Evolutionary conservation across 495 filamentous ascomycete species (phyloP), one percentile per base, ranked within the genome.

Genomic region (Aspergillus sclerotioniger): DNA sequence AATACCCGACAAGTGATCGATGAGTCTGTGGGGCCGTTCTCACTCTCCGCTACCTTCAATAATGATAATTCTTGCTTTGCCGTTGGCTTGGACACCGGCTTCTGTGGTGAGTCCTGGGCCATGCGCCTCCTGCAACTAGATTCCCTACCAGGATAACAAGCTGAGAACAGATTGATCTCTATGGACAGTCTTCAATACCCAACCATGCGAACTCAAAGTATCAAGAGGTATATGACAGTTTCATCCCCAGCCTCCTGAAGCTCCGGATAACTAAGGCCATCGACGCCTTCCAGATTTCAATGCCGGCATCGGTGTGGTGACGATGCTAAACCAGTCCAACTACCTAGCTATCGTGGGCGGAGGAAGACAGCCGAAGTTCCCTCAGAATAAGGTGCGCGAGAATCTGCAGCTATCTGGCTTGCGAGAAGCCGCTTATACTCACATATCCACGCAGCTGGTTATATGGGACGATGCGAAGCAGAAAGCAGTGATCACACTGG

Each of bases 381-480:
- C 91, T 0, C 84, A 86, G 60, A 95, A 95, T 75, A 96, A 96
- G 75, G 92, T 88, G 63, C 67, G 76, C 59, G 58, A 25, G 13
- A 10, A 16, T 17, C 21, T 37, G 7, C 19, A 2, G 20, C 21
- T n/a, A 21, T 31, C 16, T 35, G 10, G 8, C 19, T 3, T 47
- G 6, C 29, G 19, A 37, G 13, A 28, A 3, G 17, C 25, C 17
- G n/a, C 33, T 53, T 50, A 51, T 45, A 44, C 43, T 61, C n/a
- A 56, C 52, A 13, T 12, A 21, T 32, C 21, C n/a, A n/a, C n/a
- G 21, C 41, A 90, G 88, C 79, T 92, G 58, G 83, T 96, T 28
- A 89, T 97, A 57, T 98, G 93, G 94, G 92, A 98, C 68, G 91
- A 96, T 62, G 80, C 79, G 21, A 91, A 89, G 61, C 84, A 88